Percentiles rank a stretch among this genome's conserved stretches.
These are phyloP conservation scores for Kwoniella sp. DNA, from an alignment of 768 basidiomycete genomes.

Conservation along the genomic window DNA sequence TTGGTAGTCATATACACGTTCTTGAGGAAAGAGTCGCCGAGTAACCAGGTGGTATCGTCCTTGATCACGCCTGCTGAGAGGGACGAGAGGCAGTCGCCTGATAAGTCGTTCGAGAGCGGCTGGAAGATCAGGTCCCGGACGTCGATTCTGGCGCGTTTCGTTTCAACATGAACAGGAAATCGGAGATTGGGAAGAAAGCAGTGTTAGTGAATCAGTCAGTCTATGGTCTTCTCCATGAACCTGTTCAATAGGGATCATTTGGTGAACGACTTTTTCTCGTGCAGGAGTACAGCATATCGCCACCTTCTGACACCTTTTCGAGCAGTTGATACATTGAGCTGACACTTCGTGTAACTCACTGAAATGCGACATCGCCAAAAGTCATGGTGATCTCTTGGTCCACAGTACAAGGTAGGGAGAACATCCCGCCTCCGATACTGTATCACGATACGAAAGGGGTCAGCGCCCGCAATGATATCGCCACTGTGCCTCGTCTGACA, in stretches of 20 bases:
- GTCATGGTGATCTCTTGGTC: conserved; percentile 63
- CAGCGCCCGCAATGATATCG: no score
- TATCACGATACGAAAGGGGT: conserved; percentile 31
- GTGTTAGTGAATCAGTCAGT: no score
- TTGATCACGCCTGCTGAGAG: conserved; percentile 69
- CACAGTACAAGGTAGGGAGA: conserved; percentile 71
- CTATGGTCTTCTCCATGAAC: no score
- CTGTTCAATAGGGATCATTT: no score
- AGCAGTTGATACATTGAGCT: no score
- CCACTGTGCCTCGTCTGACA: no score
- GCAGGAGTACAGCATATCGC: no score
- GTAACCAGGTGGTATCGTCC: conserved; percentile 68
- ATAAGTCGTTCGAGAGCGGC: conserved; percentile 12
- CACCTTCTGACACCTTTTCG: no score
- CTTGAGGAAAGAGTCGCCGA: conserved; percentile 59
- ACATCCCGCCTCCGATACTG: conserved; percentile 59
- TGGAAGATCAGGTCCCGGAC: conserved; percentile 34
- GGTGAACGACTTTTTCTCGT: no score
- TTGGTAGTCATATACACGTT: conserved; percentile 48
- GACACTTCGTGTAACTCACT: no score
- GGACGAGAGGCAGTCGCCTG: conserved; percentile 65
- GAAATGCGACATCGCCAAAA: conserved; percentile 65
- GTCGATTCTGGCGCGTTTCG: conserved; percentile 52
- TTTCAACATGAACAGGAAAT: no score
- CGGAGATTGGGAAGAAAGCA: no score